Evolutionary conservation across 352 stramenopile species (phyloP), one percentile per base, ranked within the genome.

Genomic region (Globisporangium splendens): DNA sequence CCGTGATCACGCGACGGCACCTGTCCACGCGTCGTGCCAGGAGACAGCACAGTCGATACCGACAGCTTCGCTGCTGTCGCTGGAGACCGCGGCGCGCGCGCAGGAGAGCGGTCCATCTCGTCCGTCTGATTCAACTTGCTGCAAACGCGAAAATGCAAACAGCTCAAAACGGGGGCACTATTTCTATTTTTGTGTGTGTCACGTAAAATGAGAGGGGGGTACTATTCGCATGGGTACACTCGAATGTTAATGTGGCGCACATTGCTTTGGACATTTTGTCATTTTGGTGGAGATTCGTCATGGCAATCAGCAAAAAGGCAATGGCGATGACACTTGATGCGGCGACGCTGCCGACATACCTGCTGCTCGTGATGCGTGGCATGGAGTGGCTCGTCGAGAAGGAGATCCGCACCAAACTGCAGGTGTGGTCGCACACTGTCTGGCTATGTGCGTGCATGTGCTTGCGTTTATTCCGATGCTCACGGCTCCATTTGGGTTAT

Each of bases 351-450:
- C 58, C 72, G 12, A 82, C 76, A 46, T 93, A 93, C 52, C 65
- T 93, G 68, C 63, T 93, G 62, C 77, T 93, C 18, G 81, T 86
- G 59, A 73, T 93, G 63, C 79, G 83, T 50, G 81, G 83, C 0
- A 76, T 93, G 22, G 83, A 93, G 69, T 77, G 76, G 46, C 63
- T 93, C 11, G 81, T 70, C 8, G 68, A 86, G 39, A 50, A 80
- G 55, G 83, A 93, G 61, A 90, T 93, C 59, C 77, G 71, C 39
- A 62, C 65, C 18, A 91, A 84, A 55, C 64, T 93, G 18, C 44
- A 89, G 68, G 79, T 84, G 21, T 1, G 48, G 5, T 12, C 39
- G 1, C 22, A 17, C 11, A 28, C 10, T 15, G 2, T 12, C 20
- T 42, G 8, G n/a, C 1, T 38, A 18, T 14, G 20, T 24, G n/a